A percentile compares a stretch with the other conserved stretches of the same genome.
These are phyloP conservation scores for Melastoma candidum DNA, from an alignment of 441 rosid species.

Conservation along the genomic window DNA sequence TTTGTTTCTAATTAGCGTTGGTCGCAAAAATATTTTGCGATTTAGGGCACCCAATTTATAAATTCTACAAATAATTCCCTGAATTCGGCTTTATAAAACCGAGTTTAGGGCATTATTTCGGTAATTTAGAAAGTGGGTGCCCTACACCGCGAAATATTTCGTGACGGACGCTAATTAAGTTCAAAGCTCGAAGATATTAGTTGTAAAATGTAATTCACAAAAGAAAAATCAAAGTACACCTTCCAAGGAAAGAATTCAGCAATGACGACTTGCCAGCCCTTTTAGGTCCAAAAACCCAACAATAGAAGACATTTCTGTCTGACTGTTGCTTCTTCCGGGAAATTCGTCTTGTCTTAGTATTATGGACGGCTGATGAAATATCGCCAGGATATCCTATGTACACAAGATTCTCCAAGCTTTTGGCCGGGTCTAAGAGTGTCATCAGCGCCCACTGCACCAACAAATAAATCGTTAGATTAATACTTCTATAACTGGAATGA, in stretches of 20 bases:
- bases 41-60: no score
- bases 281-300: constrained; percentile 80
- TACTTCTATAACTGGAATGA: not conserved
- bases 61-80: no score
- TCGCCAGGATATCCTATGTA: constrained; percentile 58
- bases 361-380: constrained; percentile 40
- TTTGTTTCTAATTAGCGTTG: no score
- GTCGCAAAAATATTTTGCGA: no score
- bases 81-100: no score
- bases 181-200: no score
- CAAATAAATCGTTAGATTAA: constrained; percentile 3
- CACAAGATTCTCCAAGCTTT: constrained; percentile 54
- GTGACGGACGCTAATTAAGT: no score
- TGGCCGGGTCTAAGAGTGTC: constrained; percentile 73
- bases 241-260: constrained; percentile 58
- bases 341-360: constrained; percentile 49
- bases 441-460: constrained; percentile 73
- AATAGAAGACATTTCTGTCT: constrained; percentile 67
- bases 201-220: no score
- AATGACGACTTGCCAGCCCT: constrained; percentile 68
- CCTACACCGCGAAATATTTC: no score
- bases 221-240: constrained; percentile 27
- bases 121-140: no score
- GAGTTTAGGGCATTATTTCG: no score
- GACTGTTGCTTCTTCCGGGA: constrained; percentile 64